Percentiles rank a stretch among this genome's conserved stretches.
phyloP scores from a whole-genome alignment of 805 yeast species.

The Limtongia smithiae region DNA sequence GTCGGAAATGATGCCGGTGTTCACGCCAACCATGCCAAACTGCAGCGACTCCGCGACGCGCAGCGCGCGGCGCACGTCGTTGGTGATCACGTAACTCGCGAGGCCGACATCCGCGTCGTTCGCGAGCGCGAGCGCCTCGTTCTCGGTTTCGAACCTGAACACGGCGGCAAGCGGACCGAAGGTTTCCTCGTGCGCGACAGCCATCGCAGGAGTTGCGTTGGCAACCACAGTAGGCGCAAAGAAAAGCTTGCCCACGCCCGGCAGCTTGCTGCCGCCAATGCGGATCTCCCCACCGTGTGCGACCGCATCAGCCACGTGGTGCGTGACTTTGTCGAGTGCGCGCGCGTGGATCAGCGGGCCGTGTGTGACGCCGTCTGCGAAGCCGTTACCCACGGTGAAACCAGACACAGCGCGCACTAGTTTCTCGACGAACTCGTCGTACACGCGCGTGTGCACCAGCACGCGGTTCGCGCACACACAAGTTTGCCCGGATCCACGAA shows the following conservation, averaged over 20 bases:
- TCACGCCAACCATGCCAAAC: constrained; percentile 79
- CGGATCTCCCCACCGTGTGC: constrained; percentile 61
- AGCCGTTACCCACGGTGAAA: constrained; percentile 60
- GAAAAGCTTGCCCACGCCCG: constrained; percentile 57
- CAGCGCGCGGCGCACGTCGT: constrained; percentile 52
- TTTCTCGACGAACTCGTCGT: constrained; percentile 55
- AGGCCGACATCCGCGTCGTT: constrained; percentile 69
- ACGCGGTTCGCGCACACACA: constrained; percentile 47
- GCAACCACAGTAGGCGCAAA: constrained; percentile 65
- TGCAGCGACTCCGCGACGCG: constrained; percentile 64
- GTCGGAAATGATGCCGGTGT: constrained; percentile 68
- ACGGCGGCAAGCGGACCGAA: constrained; percentile 79
- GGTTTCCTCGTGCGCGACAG: constrained; percentile 64
- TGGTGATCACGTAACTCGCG: constrained; percentile 71
- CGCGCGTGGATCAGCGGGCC: constrained; percentile 70
- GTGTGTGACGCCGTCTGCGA: constrained; percentile 57
- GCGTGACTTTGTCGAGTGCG: constrained; percentile 58
- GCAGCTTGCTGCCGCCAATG: constrained; percentile 54
- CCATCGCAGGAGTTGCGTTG: constrained; percentile 57
- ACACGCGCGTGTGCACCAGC: constrained; percentile 53
- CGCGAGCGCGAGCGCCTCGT: constrained; percentile 59
- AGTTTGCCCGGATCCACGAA: constrained; percentile 76
- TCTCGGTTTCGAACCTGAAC: constrained; percentile 59
- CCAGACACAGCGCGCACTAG: constrained; percentile 47
- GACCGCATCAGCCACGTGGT: constrained; percentile 64